A percentile compares a stretch with the other conserved stretches of the same genome.
These are phyloP conservation scores for Microbotryomycetes sp. DNA, from an alignment of 1,284 basidiomycete species.

Conservation along the genomic window DNA sequence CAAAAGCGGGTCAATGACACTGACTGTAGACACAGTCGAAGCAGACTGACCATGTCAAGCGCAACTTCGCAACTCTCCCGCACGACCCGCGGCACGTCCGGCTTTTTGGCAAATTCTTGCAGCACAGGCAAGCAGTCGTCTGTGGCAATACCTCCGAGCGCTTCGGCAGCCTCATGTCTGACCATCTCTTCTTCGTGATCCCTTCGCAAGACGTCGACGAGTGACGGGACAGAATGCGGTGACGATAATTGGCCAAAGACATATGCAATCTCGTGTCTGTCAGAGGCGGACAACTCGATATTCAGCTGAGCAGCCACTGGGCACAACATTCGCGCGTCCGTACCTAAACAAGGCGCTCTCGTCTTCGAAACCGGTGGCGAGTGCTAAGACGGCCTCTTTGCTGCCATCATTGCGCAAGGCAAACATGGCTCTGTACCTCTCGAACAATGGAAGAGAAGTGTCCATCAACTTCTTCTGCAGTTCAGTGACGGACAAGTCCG, in stretches of 20 bases:
- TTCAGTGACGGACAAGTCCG: slow-evolving; percentile 39
- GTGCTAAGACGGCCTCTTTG: slow-evolving; percentile 69
- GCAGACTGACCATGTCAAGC: slow-evolving; percentile 64
- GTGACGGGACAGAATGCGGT: slow-evolving; percentile 75
- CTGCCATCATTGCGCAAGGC: slow-evolving; percentile 79
- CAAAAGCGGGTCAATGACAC: background rate
- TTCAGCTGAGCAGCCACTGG: slow-evolving; percentile 2
- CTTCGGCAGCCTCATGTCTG: slow-evolving; percentile 96
- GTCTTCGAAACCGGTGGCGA: slow-evolving; percentile 82
- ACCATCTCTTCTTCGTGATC: slow-evolving; percentile 88
- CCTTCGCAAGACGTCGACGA: slow-evolving; percentile 70
- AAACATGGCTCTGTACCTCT: slow-evolving; percentile 98
- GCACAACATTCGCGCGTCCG: no score
- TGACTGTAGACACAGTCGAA: background rate
- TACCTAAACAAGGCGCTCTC: slow-evolving; percentile 86
- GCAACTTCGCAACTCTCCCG: slow-evolving; percentile 94
- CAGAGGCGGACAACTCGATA: background rate
- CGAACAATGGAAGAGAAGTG: slow-evolving; percentile 66
- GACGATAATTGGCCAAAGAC: slow-evolving; percentile 95
- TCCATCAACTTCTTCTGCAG: slow-evolving; percentile 65
- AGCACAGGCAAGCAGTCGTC: slow-evolving; percentile 78
- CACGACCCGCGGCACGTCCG: slow-evolving; percentile 79
- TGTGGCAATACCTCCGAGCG: slow-evolving; percentile 89
- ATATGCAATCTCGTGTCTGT: slow-evolving; percentile 92
- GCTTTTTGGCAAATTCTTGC: slow-evolving; percentile 70